Evolutionary conservation across 1,139 yeast genomes (phyloP), one percentile per base, ranked within the genome.

Genomic region (Kodamaea derodonti): DNA sequence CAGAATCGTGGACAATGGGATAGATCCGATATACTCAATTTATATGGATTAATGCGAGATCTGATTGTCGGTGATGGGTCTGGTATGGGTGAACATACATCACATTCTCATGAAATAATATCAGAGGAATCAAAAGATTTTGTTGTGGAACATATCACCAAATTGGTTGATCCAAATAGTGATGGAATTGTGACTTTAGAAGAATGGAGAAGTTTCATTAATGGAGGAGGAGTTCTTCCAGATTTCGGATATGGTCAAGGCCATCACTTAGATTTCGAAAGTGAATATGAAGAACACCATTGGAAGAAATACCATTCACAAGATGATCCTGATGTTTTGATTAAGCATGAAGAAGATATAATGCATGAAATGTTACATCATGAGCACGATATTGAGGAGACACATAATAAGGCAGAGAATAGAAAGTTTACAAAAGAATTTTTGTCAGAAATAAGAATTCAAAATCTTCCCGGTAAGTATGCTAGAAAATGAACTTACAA

Each of bases 231-330:
- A 2, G 76, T 75, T 43, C 73, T 92, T 52, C 97, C 97, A 1
- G 97, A 92, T 57, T 79, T 88, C 55, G 95, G 96, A 7, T 80
- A 82, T 42, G 97, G 97, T 14, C 92, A 86, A n/a, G 97, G 98
- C 13, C 97, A 90, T 54, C 97, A 90, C 60, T 83, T 90, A 33
- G 96, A 87, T 60, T 92, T 88, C 52, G 98, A 92, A 58, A 75
- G 78, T 46, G 97, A 90, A 54, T 90, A 88, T 52, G 97, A 90
- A 50, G 80, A 85, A 41, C 97, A 92, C 56, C 97, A 92, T 58
- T 92, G 97, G 97, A 77, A 80, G 43, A 69, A 87, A 57, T 85
- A 75, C 56, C 97, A 92, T 58, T 75, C 80, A 34, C 78, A 84
- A 42, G 63, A 72, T 38, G 97, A 88, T 55, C 96, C 96, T 0